Conservation (phyloP, 441 rosid species). For the Kokia cookei region DNA sequence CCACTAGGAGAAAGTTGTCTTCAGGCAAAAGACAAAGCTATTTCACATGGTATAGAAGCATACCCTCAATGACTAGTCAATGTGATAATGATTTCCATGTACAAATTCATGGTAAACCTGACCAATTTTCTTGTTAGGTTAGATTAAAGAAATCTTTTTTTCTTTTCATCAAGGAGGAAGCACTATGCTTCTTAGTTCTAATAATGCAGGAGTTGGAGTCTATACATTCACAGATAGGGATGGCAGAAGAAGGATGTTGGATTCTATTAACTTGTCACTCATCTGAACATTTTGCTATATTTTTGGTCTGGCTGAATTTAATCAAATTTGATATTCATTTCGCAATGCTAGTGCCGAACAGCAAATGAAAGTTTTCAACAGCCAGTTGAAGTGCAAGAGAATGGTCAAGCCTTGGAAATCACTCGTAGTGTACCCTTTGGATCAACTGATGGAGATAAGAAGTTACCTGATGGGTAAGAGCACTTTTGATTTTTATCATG, state of each 20-base stretch:
- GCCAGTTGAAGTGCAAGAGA: slow-evolving; percentile 27
- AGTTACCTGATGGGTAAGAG: slow-evolving; percentile 9
- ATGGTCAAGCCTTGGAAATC: slow-evolving; percentile 22
- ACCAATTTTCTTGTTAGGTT: not conserved
- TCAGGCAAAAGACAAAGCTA: not conserved
- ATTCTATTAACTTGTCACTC: not conserved
- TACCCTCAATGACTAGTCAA: not conserved
- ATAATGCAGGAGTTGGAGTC: not conserved
- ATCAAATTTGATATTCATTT: not conserved
- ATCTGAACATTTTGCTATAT: not conserved
- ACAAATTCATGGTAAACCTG: not conserved
- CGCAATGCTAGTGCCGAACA: slow-evolving; percentile 26
- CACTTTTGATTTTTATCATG: not conserved
- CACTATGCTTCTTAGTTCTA: not conserved
- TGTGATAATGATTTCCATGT: not conserved
- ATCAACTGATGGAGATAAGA: slow-evolving; percentile 20
- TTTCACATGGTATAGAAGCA: not conserved
- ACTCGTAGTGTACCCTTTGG: slow-evolving; percentile 14
- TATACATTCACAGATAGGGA: not conserved
- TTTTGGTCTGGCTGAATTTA: not conserved
- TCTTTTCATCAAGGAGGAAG: not conserved
- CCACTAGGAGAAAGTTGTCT: not conserved
- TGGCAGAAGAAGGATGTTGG: not conserved
- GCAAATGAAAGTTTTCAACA: slow-evolving; percentile 24
- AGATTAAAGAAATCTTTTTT: not conserved